Percentiles rank a stretch among this genome's conserved stretches.
Conservation (phyloP, 441 rosid species). For the Breynia disticha region DNA sequence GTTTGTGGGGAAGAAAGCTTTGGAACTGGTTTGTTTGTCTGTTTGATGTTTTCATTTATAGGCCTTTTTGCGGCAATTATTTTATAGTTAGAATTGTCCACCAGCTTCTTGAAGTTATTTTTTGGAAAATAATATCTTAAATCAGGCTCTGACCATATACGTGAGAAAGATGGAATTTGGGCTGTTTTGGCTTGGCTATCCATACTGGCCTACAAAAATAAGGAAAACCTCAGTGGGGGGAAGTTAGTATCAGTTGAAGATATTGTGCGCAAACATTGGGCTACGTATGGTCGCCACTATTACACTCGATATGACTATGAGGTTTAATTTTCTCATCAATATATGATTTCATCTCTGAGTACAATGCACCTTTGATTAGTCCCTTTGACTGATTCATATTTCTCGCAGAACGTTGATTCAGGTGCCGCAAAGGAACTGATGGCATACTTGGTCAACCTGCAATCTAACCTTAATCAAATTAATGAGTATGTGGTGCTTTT, state of each 20-base stretch:
- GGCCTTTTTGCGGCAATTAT: neutral
- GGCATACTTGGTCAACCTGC: slow-evolving; percentile 75
- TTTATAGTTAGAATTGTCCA: neutral
- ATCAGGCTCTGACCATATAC: slow-evolving; percentile 91
- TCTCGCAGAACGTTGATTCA: slow-evolving; percentile 80
- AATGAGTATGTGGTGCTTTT: slow-evolving; percentile 40
- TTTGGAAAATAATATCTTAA: slow-evolving; percentile 16
- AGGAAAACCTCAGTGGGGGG: slow-evolving; percentile 51
- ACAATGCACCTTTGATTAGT: slow-evolving; percentile 8
- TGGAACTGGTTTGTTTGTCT: slow-evolving; percentile 66
- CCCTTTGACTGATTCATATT: slow-evolving; percentile 19
- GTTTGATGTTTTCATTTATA: slow-evolving; percentile 4
- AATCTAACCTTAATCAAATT: slow-evolving; percentile 67
- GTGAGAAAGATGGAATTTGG: slow-evolving; percentile 98
- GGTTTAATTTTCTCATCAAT: slow-evolving; percentile 27
- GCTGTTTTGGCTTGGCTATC: slow-evolving; percentile 98
- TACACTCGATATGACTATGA: slow-evolving; percentile 97
- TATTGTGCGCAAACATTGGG: slow-evolving; percentile 88
- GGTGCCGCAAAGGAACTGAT: slow-evolving; percentile 80
- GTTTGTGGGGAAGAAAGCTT: slow-evolving; percentile 98
- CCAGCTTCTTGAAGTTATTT: slow-evolving; percentile 1
- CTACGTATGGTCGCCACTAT: slow-evolving; percentile 85
- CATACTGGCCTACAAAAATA: slow-evolving; percentile 77
- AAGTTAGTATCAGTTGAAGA: slow-evolving; percentile 88
- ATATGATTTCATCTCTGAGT: slow-evolving; percentile 1